Base-by-base conservation (phyloP, 1,139 yeast genomes). In the Nadsonia commutata region DNA sequence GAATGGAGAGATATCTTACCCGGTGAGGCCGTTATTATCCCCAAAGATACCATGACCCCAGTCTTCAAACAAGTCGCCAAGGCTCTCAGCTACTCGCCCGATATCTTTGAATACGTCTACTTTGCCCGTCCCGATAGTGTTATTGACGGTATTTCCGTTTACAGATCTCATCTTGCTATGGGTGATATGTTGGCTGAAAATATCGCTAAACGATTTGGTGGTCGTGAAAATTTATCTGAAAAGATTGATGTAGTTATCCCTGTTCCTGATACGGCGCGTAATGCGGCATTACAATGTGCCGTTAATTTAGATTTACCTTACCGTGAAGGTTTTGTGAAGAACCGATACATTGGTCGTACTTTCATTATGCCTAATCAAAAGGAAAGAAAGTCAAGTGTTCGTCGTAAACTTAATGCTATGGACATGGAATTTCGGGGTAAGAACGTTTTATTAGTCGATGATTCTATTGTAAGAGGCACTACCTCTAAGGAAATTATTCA, bases 41-140 rank as follows among this genome's bases (percentile, higher is more conserved):
- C 85, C 49, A 86, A 86, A 62, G 74, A 71, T 50, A 66, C 76
- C 39, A 63, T 67, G 62, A 62, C 63, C 50, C 95, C 95, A 6
- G 90, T 84, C 58, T 78, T 84, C 60, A 76, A 76, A 52, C 98
- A 90, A 66, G 85, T 88, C 44, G 90, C 80, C n/a, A 78, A 82
- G 48, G 74, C 80, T 48, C 69, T 72, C 57, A 63, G 79, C 1
- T 88, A 86, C 63, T 78, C 95, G 8, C 99, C 99, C 2, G 98
- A 93, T 65, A 79, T 90, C 52, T 90, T 90, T 56, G 99, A 90
- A 65, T 93, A 86, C 59, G 99, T 90, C 40, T 90, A 90, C 66
- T 90, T 90, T 67, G 97, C 98, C 22, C 78, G 99, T 60, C 96
- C 97, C 0, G 99, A 90, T 62, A 81, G 95, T 40, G 94, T 90